Conservation (phyloP, 495 filamentous ascomycete genomes). For the Hypoxylon lienhwacheense region DNA sequence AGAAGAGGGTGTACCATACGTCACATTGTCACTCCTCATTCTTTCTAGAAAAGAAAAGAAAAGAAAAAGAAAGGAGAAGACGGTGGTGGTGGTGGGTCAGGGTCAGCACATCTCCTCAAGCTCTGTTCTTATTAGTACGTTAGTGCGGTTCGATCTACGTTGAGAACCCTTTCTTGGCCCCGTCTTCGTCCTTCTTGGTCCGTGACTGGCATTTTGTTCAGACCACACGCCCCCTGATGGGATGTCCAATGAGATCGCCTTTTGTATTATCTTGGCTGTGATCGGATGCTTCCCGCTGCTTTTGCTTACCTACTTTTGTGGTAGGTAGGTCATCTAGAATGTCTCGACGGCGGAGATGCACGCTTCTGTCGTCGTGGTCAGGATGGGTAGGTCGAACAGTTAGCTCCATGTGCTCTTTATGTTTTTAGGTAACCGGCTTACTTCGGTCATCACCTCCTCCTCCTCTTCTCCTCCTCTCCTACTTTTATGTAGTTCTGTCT, state of each 20-base stretch:
- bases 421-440: neutral
- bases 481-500: neutral
- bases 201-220: neutral
- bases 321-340: constrained; percentile 9
- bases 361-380: constrained; percentile 8
- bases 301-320: constrained; percentile 12
- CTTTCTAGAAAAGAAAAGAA: no score
- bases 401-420: constrained; percentile 2
- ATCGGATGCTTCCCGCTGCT: no score
- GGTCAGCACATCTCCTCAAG: no score
- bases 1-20: no score
- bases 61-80: no score
- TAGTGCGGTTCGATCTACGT: no score
- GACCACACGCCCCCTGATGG: neutral
- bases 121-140: no score
- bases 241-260: constrained; percentile 19
- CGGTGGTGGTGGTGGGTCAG: no score
- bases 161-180: neutral
- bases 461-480: neutral
- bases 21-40: no score
- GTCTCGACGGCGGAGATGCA: constrained; percentile 28
- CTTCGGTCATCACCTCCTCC: no score
- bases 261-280: constrained; percentile 20
- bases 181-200: neutral
- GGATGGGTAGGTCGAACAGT: neutral